A percentile compares a stretch with the other conserved stretches of the same genome.
These are phyloP conservation scores for Yarrowia keelungensis DNA, from an alignment of 805 yeast genomes.

Conservation along the genomic window DNA sequence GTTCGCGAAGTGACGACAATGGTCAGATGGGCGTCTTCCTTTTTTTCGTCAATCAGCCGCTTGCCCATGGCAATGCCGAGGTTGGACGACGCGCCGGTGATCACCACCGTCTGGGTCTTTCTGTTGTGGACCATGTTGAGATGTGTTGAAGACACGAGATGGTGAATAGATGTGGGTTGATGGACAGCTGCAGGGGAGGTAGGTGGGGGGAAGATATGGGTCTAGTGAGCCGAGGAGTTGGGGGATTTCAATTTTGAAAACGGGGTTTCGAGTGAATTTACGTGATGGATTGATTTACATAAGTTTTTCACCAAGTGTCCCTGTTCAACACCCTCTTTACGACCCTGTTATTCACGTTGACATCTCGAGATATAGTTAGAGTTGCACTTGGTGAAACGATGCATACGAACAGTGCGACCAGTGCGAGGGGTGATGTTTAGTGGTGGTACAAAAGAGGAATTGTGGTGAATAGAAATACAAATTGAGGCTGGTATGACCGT, in stretches of 20 bases:
- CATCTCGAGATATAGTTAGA: not conserved
- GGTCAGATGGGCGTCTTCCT: constrained; percentile 65
- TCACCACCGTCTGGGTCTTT: constrained; percentile 32
- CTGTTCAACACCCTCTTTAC: no score
- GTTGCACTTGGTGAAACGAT: constrained; percentile 1
- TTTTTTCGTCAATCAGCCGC: constrained; percentile 69
- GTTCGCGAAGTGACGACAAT: constrained; percentile 90
- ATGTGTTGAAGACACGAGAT: not conserved
- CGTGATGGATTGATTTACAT: no score
- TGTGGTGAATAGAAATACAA: not conserved
- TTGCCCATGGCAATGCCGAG: constrained; percentile 87
- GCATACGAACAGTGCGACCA: constrained; percentile 23
- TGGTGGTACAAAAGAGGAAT: not conserved
- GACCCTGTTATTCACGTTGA: not conserved
- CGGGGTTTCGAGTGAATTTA: not conserved
- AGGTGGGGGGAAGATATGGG: not conserved
- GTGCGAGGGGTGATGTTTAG: not conserved
- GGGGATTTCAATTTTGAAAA: not conserved
- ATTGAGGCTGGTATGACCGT: no score
- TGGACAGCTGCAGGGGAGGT: constrained; percentile 2
- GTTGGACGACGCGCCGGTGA: constrained; percentile 46
- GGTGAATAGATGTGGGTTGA: no score
- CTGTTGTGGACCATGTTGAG: constrained; percentile 17
- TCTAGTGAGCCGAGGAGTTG: no score
- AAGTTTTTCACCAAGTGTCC: no score